Evolutionary conservation across 1,139 yeast species (phyloP).

Genomic region (Protomyces macrosporus): DNA sequence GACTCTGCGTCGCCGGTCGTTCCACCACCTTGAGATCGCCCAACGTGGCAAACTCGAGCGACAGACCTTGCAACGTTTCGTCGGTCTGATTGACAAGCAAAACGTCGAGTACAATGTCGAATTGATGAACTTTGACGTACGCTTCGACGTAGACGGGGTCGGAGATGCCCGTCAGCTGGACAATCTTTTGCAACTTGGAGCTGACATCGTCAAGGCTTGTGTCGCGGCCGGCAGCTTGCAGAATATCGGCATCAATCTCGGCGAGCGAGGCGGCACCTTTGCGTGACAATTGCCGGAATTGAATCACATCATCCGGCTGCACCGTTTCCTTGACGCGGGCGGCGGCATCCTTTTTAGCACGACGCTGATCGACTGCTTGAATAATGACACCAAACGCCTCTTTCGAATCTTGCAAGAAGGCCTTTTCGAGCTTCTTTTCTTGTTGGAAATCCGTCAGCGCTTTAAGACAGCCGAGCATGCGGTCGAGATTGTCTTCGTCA

Average conservation of each 20-base stretch:
- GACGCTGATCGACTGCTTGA: constrained; percentile 45
- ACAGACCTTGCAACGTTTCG: constrained; percentile 80
- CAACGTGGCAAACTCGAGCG: constrained; percentile 91
- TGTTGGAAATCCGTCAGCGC: constrained; percentile 63
- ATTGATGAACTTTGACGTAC: constrained; percentile 87
- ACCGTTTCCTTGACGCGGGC: constrained; percentile 64
- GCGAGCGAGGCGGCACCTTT: constrained; percentile 44
- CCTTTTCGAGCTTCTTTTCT: constrained; percentile 52
- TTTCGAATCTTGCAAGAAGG: constrained; percentile 83
- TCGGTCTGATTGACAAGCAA: constrained; percentile 91
- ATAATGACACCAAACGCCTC: constrained; percentile 71
- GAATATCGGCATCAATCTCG: constrained; percentile 42
- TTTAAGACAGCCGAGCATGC: constrained; percentile 78
- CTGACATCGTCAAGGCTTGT: constrained; percentile 53
- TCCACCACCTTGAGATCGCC: constrained; percentile 95
- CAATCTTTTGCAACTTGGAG: constrained; percentile 79
- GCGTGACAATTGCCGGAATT: constrained; percentile 74
- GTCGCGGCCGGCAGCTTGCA: constrained; percentile 46
- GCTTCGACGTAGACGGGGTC: constrained; percentile 99
- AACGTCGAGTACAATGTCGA: constrained; percentile 91
- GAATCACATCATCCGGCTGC: constrained; percentile 74
- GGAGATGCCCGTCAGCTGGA: constrained; percentile 92
- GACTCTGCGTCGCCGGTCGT: constrained; percentile 83
- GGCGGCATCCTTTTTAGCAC: constrained; percentile 55
- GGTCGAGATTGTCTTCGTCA: constrained; percentile 92